Percentiles rank a stretch among this genome's conserved stretches.
Evolutionary conservation across 2,329 filamentous ascomycete genomes (phyloP).

Genomic region (Fusarium verrucosum): DNA sequence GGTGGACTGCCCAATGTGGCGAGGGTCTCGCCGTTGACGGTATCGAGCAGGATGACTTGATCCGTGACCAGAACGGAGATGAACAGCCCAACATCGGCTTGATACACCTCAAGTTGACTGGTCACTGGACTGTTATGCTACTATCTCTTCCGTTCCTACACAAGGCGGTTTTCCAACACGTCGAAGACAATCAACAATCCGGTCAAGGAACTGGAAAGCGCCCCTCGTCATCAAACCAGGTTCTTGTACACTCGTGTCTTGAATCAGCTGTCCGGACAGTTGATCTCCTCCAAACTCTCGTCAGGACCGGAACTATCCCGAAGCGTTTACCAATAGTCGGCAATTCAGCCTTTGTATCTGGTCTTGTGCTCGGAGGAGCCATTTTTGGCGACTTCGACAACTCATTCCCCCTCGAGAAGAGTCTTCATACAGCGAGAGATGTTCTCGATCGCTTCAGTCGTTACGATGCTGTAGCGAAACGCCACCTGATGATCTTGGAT

Average conservation of each 20-base stretch:
- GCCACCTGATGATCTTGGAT: conserved; percentile 39
- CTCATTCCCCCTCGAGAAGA: conserved; percentile 46
- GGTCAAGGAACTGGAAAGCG: conserved; percentile 9
- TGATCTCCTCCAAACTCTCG: conserved; percentile 51
- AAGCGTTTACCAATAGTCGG: conserved; percentile 56
- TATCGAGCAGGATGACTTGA: conserved; percentile 34
- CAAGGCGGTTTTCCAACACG: conserved; percentile 42
- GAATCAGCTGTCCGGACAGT: conserved; percentile 50
- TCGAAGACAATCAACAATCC: conserved; percentile 27
- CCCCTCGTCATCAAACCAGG: conserved; percentile 27
- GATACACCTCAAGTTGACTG: conserved; percentile 49
- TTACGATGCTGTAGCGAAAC: conserved; percentile 34
- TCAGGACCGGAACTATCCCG: conserved; percentile 48
- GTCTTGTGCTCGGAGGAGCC: conserved; percentile 55
- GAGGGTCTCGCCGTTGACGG: conserved; percentile 34
- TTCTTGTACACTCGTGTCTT: conserved; percentile 48
- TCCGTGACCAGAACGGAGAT: conserved; percentile 24
- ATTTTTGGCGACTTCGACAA: conserved; percentile 56
- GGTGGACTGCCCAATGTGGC: conserved; percentile 37
- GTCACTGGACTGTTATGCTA: conserved; percentile 53
- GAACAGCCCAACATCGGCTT: conserved; percentile 40
- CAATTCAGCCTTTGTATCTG: conserved; percentile 57
- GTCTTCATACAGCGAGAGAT: conserved; percentile 33
- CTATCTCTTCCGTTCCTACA: conserved; percentile 51
- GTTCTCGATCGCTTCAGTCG: conserved; percentile 40